These are phyloP conservation scores for Daldinia bambusicola DNA, from an alignment of 495 filamentous ascomycete genomes.

Conservation along the genomic window DNA sequence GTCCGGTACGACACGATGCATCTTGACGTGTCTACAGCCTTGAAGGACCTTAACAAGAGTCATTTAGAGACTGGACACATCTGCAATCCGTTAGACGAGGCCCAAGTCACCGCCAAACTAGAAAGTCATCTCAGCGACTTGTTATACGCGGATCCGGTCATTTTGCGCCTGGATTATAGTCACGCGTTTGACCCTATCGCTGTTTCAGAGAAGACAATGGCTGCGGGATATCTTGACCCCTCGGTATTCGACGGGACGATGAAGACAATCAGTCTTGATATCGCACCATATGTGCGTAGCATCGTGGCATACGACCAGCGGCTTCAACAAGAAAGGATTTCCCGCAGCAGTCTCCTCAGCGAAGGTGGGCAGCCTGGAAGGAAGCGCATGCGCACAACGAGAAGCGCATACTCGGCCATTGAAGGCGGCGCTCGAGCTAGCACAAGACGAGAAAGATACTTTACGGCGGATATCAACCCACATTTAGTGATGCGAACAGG, in stretches of 20 bases:
- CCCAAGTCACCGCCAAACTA: conserved; percentile 43
- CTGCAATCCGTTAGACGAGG: conserved; percentile 46
- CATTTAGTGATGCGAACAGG: conserved; percentile 73
- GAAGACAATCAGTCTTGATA: conserved; percentile 71
- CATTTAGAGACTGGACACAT: conserved; percentile 21
- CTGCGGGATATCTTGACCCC: conserved; percentile 56
- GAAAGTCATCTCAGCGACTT: conserved; percentile 41
- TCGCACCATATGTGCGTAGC: conserved; percentile 83
- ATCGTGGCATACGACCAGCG: conserved; percentile 80
- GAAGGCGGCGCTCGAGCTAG: conserved; percentile 80
- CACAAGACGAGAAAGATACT: conserved; percentile 81
- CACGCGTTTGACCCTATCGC: conserved; percentile 68
- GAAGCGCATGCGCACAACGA: conserved; percentile 78
- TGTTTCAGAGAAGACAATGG: conserved; percentile 53
- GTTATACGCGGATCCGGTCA: conserved; percentile 28
- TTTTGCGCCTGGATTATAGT: conserved; percentile 58
- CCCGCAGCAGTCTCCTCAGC: conserved; percentile 69
- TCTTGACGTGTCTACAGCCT: conserved; percentile 43
- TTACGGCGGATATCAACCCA: conserved; percentile 72
- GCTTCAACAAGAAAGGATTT: conserved; percentile 72
- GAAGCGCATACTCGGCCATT: conserved; percentile 81
- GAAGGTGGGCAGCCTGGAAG: conserved; percentile 60
- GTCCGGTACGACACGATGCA: conserved; percentile 42
- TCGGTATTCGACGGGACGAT: conserved; percentile 79
- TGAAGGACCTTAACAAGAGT: conserved; percentile 53